These are phyloP conservation scores for Lantana camara DNA, from an alignment of 257 asterid genomes.

Conservation along the genomic window DNA sequence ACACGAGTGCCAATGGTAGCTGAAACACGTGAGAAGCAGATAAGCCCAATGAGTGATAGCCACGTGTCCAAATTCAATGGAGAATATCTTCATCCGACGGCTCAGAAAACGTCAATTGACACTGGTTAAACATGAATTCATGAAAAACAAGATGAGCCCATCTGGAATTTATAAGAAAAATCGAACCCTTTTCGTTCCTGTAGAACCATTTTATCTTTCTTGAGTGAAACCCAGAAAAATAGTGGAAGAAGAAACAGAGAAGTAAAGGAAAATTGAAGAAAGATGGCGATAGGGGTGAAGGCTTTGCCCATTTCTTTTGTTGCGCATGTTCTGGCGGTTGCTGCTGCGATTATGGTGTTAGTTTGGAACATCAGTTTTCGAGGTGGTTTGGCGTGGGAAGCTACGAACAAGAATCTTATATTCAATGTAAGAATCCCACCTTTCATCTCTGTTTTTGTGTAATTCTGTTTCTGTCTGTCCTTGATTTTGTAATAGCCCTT, in stretches of 20 bases:
- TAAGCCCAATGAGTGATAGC: constrained; percentile 4
- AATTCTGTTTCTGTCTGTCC: background rate
- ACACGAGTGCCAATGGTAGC: constrained; percentile 24
- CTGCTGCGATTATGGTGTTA: constrained; percentile 64
- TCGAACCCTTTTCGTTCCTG: background rate
- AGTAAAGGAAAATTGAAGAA: background rate
- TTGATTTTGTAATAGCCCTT: background rate
- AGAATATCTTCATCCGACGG: constrained; percentile 37
- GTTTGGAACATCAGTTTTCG: constrained; percentile 77
- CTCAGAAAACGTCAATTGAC: constrained; percentile 9
- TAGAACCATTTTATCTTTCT: background rate
- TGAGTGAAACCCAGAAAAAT: constrained; percentile 22
- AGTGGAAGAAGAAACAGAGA: background rate
- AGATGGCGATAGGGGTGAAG: constrained; percentile 74
- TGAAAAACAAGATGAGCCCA: constrained; percentile 6
- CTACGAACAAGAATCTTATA: constrained; percentile 73
- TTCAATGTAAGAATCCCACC: constrained; percentile 56
- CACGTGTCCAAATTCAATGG: constrained; percentile 26
- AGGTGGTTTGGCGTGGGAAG: constrained; percentile 95
- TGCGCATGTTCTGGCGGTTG: constrained; percentile 67
- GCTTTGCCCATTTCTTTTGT: constrained; percentile 61
- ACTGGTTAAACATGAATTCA: background rate
- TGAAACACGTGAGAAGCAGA: constrained; percentile 28
- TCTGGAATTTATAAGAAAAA: constrained; percentile 21
- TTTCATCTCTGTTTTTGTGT: background rate